Base-by-base conservation (phyloP, 129 eudicot species). In the Flaveria brownii region DNA sequence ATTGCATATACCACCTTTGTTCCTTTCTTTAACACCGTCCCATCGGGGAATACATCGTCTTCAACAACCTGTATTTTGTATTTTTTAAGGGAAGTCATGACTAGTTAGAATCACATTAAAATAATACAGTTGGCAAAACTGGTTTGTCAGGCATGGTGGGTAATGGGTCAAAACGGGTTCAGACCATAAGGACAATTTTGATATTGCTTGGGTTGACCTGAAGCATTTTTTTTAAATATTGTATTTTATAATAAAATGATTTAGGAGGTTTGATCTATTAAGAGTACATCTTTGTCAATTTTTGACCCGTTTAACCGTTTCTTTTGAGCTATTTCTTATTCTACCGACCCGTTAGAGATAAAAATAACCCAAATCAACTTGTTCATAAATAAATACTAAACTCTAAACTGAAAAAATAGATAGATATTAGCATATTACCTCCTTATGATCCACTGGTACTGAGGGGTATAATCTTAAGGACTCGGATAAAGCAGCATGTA, bases 381-480 rank as follows among this genome's bases (percentile, higher is more conserved):
- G 17, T 66, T 66, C 8, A 10, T 66, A 66, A n/a, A 6, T n/a
- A 66, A n/a, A 39, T 9, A 1, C 16, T 8, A 39, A 66, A 8
- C 15, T 66, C 15, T 7, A 36, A 65, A 7, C 14, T 2, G 14
- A 36, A 39, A 14, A 36, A 7, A 16, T 50, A 71, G 28, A 1
- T 60, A 41, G 17, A 52, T 73, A 2, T 78, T 30, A 30, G 36
- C 3, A 3, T 30, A 30, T 3, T 87, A 91, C 99, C 99, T 94
- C 99, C 80, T 94, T 94, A 82, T 94, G 99, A 83, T 94, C 99
- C 17, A 94, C 90, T 0, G 99, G 99, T 14, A 94, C 99, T 1
- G 99, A 91, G 78, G 99, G 99, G 77, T 94, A 91, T 73, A 94
- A 81, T 74, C 99, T 91, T 17, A 94, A 87, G 22, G 99, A 85